Conservation (phyloP, 176 grass and related monocot genomes). For the Bonia amplexicaulis region DNA sequence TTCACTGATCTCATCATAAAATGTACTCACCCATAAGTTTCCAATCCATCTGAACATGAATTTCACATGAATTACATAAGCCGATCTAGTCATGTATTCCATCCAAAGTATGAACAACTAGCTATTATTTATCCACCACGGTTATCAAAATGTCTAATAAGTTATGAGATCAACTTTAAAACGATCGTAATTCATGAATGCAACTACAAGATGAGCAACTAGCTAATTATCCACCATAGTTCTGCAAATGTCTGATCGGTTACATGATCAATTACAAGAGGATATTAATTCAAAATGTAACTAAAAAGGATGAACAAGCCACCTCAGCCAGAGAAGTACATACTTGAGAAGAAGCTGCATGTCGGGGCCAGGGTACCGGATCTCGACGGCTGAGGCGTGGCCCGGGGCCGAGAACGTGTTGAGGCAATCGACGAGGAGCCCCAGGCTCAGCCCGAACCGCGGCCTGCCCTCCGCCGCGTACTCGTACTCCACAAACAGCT, state of each 20-base stretch:
- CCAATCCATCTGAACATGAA: not conserved
- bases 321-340: not conserved
- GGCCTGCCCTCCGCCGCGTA: constrained; percentile 58
- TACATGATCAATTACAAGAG: not conserved
- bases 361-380: constrained; percentile 76
- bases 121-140: not conserved
- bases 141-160: not conserved
- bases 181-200: not conserved
- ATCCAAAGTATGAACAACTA: not conserved
- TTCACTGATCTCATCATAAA: not conserved
- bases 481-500: constrained; percentile 81
- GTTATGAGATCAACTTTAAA: not conserved
- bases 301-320: not conserved
- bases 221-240: not conserved
- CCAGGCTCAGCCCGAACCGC: constrained; percentile 76
- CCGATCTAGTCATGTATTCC: not conserved
- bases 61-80: not conserved
- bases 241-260: not conserved
- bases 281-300: not conserved
- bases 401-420: constrained; percentile 67
- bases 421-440: constrained; percentile 74
- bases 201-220: not conserved
- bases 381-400: constrained; percentile 55
- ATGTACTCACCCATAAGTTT: not conserved
- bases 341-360: constrained; percentile 95